Evolutionary conservation across 2,329 filamentous ascomycete species (phyloP).

Genomic region (Zymoseptoria crescenta): DNA sequence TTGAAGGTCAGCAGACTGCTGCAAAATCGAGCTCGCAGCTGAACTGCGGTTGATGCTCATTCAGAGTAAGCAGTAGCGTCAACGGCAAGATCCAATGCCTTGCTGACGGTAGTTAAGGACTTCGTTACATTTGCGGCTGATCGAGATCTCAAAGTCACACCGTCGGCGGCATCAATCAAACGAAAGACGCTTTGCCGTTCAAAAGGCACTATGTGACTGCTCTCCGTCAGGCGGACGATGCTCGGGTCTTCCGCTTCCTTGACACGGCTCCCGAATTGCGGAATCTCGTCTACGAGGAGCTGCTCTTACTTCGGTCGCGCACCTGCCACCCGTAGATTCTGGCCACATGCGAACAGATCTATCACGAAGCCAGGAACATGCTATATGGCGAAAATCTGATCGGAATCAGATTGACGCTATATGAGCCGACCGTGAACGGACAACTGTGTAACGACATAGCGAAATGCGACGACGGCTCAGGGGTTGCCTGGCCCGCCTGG

Average conservation of each 20-base stretch:
- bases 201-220: conserved; percentile 7
- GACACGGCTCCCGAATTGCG: conserved; percentile 1
- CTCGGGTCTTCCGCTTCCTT: conserved; percentile 8
- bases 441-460: neutral
- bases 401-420: conserved; percentile 23
- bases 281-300: neutral
- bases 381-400: conserved; percentile 30
- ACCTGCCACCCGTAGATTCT: conserved; percentile 19
- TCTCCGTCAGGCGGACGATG: conserved; percentile 5
- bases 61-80: no score
- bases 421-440: neutral
- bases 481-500: no score
- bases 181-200: neutral
- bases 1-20: no score
- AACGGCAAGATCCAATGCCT: no score
- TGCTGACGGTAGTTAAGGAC: neutral
- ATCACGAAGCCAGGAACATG: conserved; percentile 30
- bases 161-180: neutral
- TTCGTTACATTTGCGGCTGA: conserved; percentile 7
- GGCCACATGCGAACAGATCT: conserved; percentile 28
- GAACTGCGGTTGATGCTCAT: no score
- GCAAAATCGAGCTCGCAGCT: no score
- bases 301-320: neutral
- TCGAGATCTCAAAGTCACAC: conserved; percentile 1
- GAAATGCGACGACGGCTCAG: no score